Percentiles rank a stretch among this genome's conserved stretches.
These are phyloP conservation scores for Clonostachys rhizophaga DNA, from an alignment of 2,329 filamentous ascomycete species.

Conservation along the genomic window DNA sequence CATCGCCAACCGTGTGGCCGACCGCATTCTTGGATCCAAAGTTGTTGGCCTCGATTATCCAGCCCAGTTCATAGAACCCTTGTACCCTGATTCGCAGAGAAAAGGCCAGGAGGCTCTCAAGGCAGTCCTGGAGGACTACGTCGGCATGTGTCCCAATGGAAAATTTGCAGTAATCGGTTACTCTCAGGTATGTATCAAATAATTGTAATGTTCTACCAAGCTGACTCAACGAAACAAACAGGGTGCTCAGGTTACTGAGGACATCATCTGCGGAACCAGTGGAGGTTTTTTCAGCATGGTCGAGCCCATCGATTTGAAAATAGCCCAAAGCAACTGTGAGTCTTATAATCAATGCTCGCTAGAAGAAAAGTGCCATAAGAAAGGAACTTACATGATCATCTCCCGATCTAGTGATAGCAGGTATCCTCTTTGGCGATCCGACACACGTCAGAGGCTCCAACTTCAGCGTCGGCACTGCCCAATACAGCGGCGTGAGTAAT, in stretches of 20 bases:
- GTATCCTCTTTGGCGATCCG: conserved; percentile 35
- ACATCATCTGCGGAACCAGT: conserved; percentile 29
- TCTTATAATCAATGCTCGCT: neutral
- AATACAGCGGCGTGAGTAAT: conserved; percentile 26
- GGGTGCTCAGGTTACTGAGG: conserved; percentile 30
- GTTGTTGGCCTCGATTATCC: conserved; percentile 30
- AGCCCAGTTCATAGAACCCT: conserved; percentile 16
- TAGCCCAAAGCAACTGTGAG: conserved; percentile 27
- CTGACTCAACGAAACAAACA: conserved; percentile 6
- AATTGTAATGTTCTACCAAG: neutral
- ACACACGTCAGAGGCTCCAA: conserved; percentile 25
- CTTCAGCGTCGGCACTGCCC: conserved; percentile 29
- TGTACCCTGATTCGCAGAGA: conserved; percentile 26
- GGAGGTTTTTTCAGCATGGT: conserved; percentile 17
- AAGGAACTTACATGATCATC: neutral
- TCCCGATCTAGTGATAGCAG: conserved; percentile 23
- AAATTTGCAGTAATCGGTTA: conserved; percentile 35
- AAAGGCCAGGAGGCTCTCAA: conserved; percentile 23
- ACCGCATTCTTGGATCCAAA: conserved; percentile 23
- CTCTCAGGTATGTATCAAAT: conserved; percentile 23
- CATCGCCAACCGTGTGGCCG: conserved; percentile 22
- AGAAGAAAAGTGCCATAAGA: neutral
- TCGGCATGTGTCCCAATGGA: conserved; percentile 24
- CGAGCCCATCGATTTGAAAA: conserved; percentile 13
- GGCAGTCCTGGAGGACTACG: conserved; percentile 20